Conservation (phyloP, 306 rosid genomes). For the Neltuma alba region DNA sequence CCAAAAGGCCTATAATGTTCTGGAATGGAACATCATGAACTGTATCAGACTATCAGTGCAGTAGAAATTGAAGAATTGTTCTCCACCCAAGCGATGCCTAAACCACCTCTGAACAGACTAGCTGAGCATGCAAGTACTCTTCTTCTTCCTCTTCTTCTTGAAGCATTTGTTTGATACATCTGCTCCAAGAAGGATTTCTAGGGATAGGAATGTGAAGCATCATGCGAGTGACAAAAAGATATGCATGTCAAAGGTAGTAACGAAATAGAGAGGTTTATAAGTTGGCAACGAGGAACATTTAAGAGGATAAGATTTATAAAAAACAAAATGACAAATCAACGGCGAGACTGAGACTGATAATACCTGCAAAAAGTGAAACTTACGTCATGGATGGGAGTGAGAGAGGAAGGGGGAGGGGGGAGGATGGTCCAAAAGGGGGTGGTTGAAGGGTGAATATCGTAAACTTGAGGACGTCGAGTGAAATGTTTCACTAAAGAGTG, state of each 20-base stretch:
- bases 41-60: background rate
- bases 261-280: background rate
- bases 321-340: background rate
- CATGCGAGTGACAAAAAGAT: background rate
- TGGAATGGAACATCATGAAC: background rate
- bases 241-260: background rate
- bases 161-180: background rate
- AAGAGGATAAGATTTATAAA: background rate
- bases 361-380: slow-evolving; percentile 22
- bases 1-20: background rate
- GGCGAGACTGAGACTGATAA: background rate
- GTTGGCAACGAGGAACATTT: background rate
- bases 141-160: background rate
- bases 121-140: background rate
- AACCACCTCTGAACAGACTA: background rate
- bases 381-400: background rate
- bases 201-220: background rate
- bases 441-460: slow-evolving; percentile 8
- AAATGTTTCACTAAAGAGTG: slow-evolving; percentile 26
- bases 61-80: background rate
- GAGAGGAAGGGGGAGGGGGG: background rate
- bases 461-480: slow-evolving; percentile 1
- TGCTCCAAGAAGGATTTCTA: background rate
- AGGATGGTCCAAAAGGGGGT: slow-evolving; percentile 15
- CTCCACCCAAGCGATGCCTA: background rate